Base-by-base conservation (phyloP, 371 early-diverging fungal species). In the Circinella minor region DNA sequence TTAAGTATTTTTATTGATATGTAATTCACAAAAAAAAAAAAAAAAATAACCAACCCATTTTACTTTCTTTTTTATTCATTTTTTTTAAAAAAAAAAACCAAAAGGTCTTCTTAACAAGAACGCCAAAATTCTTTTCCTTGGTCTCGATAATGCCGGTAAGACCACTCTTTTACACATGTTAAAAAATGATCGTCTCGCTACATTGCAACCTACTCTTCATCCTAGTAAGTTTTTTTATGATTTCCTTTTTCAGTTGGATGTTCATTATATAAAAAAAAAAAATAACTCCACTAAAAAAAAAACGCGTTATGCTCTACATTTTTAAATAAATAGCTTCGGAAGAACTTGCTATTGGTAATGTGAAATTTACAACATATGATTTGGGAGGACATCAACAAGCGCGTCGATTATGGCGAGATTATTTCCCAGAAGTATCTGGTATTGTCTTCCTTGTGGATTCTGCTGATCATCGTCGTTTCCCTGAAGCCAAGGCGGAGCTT, bases 121-220 rank as follows among this genome's bases (percentile, higher is more conserved):
- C 78, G 98, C 99, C 66, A 97, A 97, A 85, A 96, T 99, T 77
- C 89, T 99, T 59, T 99, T 99, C 88, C 90, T 99, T 66, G 99
- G 99, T 60, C 91, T 99, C 66, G 99, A 99, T 81, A 99, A 99
- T 88, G 99, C 99, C 68, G 99, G 99, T 68, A 99, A 99, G 85
- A 99, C 99, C 9, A 99, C 99, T 55, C 89, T 99, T 47, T 90
- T 99, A 47, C 98, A 99, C 88, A 98, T 99, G 95, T 87, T 99
- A 75, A 99, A 99, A 89, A 97, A 97, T 77, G 98, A 98, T 81
- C 94, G 98, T 65, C 85, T 98, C 74, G 96, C 98, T 39, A 94
- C 95, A 37, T 88, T 97, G 49, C 95, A 96, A 78, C 99, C 99
- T 51, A 99, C 99, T 39, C 92, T 96, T 73, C 99, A 99, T 80